Base-by-base conservation (phyloP, 345 rosid genomes). In the Salix caprea region DNA sequence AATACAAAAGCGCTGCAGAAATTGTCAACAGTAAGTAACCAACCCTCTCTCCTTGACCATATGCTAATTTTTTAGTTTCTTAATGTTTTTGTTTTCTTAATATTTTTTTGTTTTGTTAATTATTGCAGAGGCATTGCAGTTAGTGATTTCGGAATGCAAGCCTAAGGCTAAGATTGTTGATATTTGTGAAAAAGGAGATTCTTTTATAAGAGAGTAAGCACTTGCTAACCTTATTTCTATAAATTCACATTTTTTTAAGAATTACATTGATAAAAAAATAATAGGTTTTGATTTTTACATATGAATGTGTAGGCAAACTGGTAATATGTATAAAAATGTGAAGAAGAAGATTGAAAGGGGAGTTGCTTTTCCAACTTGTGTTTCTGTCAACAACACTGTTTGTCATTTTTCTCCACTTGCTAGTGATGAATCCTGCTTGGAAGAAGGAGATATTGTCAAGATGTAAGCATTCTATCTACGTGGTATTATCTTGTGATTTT, bases 311-410 rank as follows among this genome's bases (percentile, higher is more conserved):
- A 94, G 99, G 83, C 97, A 92, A 92, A 84, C 97, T 2, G 93
- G 90, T 12, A 92, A 83, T 74, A 88, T 92, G 99, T 94, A 94
- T 85, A 94, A 96, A 91, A 94, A 92, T 83, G 90, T 72, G 50
- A 94, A 96, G 95, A 94, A 83, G 89, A 92, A 96, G 95, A 92
- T 94, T 62, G 94, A 92, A 67, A 79, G 88, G 76, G 99, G 99
- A 70, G 92, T 94, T 46, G 99, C 99, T 7, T 96, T 96, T 70
- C 99, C 99, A 1, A 94, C 98, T 24, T 94, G 97, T 39, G 68
- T 96, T 68, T 96, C 99, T 39, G 97, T 94, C 12, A 96, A 96
- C 88, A 90, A 90, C 83, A 89, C 87, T 1, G 88, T 96, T 10
- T 89, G 97, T 52, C 99, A 96, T 87, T 92, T 83, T 81, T 94